Conservation (phyloP, 352 stramenopile genomes). For the Phytopythium sindhum region DNA sequence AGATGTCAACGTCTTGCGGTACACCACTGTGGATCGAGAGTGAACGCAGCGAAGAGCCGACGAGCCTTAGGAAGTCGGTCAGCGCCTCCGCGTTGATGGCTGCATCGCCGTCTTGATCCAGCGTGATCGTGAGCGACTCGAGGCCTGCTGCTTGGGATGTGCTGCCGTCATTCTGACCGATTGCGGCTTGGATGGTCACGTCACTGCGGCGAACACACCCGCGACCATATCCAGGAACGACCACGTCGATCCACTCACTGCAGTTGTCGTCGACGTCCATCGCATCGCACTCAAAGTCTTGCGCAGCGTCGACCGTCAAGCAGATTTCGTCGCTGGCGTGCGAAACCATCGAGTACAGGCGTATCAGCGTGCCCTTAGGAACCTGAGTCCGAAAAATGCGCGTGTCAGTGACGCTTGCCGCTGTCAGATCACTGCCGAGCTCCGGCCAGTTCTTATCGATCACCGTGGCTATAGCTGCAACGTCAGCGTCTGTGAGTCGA, state of each 20-base stretch:
- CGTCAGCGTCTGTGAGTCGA: constrained; percentile 13
- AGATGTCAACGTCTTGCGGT: constrained; percentile 13
- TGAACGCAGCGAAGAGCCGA: constrained; percentile 14
- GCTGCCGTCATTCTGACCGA: neutral
- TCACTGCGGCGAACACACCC: constrained; percentile 17
- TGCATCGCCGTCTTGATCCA: constrained; percentile 19
- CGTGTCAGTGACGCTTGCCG: neutral
- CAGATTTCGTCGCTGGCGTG: constrained; percentile 2
- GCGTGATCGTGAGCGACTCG: constrained; percentile 19
- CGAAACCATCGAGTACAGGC: constrained; percentile 1
- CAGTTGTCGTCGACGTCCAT: constrained; percentile 13
- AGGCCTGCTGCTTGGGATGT: neutral
- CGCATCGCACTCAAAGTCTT: constrained; percentile 7
- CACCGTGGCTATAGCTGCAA: constrained; percentile 19
- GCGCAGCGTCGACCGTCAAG: constrained; percentile 4
- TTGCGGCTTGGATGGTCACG: neutral
- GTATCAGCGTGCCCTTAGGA: neutral
- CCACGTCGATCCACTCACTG: constrained; percentile 23
- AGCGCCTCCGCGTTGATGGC: neutral
- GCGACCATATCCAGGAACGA: constrained; percentile 28
- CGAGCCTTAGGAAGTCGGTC: constrained; percentile 14
- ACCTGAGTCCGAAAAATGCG: neutral
- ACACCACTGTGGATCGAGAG: constrained; percentile 19
- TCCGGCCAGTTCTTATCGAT: constrained; percentile 17
- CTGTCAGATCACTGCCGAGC: neutral